phyloP scores from a whole-genome alignment of 441 rosid genomes.

The Codiaeum variegatum region DNA sequence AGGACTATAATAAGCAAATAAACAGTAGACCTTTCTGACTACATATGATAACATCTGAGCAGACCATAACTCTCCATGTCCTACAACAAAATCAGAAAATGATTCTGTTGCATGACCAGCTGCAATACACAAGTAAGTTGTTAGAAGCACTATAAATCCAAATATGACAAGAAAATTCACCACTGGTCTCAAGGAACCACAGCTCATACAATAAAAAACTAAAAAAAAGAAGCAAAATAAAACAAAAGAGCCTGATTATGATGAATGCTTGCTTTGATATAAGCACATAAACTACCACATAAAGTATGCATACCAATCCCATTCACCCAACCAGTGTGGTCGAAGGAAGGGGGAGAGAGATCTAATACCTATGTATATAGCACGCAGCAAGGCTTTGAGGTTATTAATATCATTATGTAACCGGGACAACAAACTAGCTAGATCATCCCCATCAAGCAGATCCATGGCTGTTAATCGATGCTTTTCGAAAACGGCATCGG shows the following conservation, averaged over 20 bases:
- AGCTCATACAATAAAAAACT: not conserved
- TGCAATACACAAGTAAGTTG: slow-evolving; percentile 32
- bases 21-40: slow-evolving; percentile 62
- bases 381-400: slow-evolving; percentile 95
- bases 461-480: slow-evolving; percentile 72
- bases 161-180: not conserved
- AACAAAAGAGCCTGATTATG: not conserved
- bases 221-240: not conserved
- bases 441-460: slow-evolving; percentile 74
- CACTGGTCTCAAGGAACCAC: not conserved
- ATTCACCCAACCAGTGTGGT: not conserved
- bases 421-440: slow-evolving; percentile 56
- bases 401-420: slow-evolving; percentile 71
- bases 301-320: not conserved
- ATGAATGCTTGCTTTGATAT: not conserved
- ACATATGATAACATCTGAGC: slow-evolving; percentile 87
- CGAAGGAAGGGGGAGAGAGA: not conserved
- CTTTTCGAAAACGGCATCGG: slow-evolving; percentile 73
- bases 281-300: slow-evolving; percentile 7
- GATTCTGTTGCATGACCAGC: slow-evolving; percentile 98
- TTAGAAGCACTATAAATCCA: slow-evolving; percentile 14
- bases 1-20: slow-evolving; percentile 7
- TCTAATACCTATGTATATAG: slow-evolving; percentile 79
- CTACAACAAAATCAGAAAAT: slow-evolving; percentile 89
- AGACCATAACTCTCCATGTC: slow-evolving; percentile 97